Evolutionary conservation across 148 eudicot species (phyloP), one percentile per base, ranked within the genome.

Genomic region (Chenopodium quinoa): DNA sequence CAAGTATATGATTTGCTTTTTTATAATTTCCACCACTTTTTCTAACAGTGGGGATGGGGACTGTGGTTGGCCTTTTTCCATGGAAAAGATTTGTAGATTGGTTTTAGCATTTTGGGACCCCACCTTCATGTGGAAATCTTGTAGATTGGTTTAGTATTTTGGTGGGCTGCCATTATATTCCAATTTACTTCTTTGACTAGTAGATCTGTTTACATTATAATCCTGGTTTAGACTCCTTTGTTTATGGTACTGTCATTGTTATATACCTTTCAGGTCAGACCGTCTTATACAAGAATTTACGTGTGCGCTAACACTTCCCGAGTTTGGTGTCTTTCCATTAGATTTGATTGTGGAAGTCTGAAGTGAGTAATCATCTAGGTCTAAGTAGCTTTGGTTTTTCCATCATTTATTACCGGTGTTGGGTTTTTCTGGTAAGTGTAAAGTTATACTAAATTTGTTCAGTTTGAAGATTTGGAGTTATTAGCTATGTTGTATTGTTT

Each of bases 81-180:
- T 60, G 46, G 84, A 25, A 84, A 81, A 84, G 81, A 32, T 77
- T 47, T 77, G 54, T 74, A 66, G 82, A 68, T 79, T 78, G 71
- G 70, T 67, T 60, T 40, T 52, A 40, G 68, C 29, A 73, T 79
- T 29, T 65, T 67, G 25, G 40, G 82, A 68, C 82, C 85, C 84
- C 74, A 80, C 78, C 72, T 71, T 73, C 68, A 72, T 77, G 78
- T 76, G 78, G 72, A 81, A 81, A 65, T 77, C 71, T 81, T 58
- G 47, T 63, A 40, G 44, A 40, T 40, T 40, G 44, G 44, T 40
- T 40, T 40, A 40, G 44, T 40, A 40, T 40, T 70, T 79, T 60
- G 76, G 71, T 47, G 77, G 78, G 48, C n/a, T 48, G 34, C 71
- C 80, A 56, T 84, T 23, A 65, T 8, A 67, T 64, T 84, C 44